Conservation (phyloP, 78 protist genomes). For the Diacronema lutheri region DNA sequence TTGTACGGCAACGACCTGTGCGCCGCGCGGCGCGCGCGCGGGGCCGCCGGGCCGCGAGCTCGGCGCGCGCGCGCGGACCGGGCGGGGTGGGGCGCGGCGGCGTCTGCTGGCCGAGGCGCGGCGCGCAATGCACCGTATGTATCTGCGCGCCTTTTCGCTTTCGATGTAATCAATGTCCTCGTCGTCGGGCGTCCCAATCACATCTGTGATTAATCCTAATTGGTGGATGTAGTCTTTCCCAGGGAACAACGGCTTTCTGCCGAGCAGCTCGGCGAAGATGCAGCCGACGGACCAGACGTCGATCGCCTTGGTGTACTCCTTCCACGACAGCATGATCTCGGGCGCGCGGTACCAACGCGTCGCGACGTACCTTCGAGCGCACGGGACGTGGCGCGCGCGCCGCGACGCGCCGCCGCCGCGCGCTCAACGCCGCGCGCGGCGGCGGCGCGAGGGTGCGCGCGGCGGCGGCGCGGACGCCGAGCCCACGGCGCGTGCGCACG, state of each 20-base stretch:
- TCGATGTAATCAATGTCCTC: slow-evolving; percentile 1
- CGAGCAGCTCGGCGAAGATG: slow-evolving; percentile 73
- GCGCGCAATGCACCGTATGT: background rate
- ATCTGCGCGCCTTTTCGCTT: background rate
- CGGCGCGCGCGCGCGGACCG: too few species aligned
- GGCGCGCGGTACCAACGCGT: slow-evolving; percentile 79
- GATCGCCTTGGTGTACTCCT: slow-evolving; percentile 48
- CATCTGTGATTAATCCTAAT: slow-evolving; percentile 26
- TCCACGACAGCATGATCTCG: slow-evolving; percentile 55
- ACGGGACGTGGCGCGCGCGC: too few species aligned
- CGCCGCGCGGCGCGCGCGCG: too few species aligned
- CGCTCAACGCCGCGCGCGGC: too few species aligned
- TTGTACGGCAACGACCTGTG: background rate
- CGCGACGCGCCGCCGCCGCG: too few species aligned
- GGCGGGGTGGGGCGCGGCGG: background rate
- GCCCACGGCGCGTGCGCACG: too few species aligned
- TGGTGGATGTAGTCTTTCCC: slow-evolving; percentile 48
- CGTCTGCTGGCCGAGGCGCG: background rate
- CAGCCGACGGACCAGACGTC: slow-evolving; percentile 81
- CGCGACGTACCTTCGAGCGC: too few species aligned
- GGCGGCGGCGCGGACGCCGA: too few species aligned
- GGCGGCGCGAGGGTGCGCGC: too few species aligned
- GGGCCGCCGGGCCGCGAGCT: too few species aligned
- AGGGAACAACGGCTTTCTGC: slow-evolving; percentile 33
- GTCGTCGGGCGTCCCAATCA: slow-evolving; percentile 34